Percentiles rank a stretch among this genome's conserved stretches.
Evolutionary conservation across 2,329 filamentous ascomycete genomes (phyloP).

Genomic region (Hypoxylon sp.): DNA sequence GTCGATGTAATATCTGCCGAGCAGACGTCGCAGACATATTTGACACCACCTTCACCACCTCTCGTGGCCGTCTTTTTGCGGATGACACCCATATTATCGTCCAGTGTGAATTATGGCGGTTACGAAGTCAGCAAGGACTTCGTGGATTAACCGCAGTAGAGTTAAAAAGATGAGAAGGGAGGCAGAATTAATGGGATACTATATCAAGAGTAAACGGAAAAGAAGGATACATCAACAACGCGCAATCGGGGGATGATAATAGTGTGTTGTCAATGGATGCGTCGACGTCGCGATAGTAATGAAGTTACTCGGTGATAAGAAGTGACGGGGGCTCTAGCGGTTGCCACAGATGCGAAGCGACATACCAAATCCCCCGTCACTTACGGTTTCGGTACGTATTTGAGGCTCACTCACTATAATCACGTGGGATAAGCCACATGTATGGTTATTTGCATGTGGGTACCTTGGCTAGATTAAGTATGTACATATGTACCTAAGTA

Average conservation of each 20-base stretch:
- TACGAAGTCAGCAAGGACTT: slow-evolving; percentile 45
- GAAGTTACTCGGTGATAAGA: background rate
- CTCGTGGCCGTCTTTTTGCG: slow-evolving; percentile 92
- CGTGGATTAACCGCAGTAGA: slow-evolving; percentile 26
- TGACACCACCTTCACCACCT: slow-evolving; percentile 89
- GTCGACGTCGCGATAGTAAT: background rate
- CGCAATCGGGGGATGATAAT: background rate
- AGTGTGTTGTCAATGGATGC: background rate
- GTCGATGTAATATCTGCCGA: slow-evolving; percentile 97
- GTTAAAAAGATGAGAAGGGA: background rate
- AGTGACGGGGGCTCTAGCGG: background rate
- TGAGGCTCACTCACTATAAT: slow-evolving; percentile 3
- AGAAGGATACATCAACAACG: background rate
- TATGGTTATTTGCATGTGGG: background rate
- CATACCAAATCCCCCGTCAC: background rate
- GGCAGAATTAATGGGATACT: background rate
- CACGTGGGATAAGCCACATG: slow-evolving; percentile 10
- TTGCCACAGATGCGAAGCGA: background rate
- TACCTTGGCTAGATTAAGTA: background rate
- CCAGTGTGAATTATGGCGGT: slow-evolving; percentile 39
- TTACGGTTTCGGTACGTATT: background rate
- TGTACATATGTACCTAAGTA: background rate
- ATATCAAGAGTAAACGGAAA: background rate
- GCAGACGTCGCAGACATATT: slow-evolving; percentile 98
- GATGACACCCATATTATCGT: slow-evolving; percentile 84